A percentile compares a stretch with the other conserved stretches of the same genome.
These are phyloP conservation scores for Chaetomidium leptoderma DNA, from an alignment of 495 filamentous ascomycete genomes.

Conservation along the genomic window DNA sequence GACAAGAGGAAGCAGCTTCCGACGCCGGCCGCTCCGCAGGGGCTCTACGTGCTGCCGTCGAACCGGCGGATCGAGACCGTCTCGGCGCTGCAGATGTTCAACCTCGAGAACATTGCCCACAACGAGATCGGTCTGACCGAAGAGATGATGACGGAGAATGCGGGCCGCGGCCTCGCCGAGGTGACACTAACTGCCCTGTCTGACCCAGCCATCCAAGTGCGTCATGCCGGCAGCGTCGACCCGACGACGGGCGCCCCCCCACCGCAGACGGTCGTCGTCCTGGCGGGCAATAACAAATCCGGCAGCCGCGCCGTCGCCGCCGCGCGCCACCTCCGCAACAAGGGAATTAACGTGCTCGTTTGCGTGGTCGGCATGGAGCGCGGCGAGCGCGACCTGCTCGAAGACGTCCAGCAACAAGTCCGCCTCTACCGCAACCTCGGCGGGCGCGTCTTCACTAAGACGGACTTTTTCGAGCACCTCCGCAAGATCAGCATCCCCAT, in stretches of 20 bases:
- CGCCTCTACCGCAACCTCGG: slow-evolving; percentile 74
- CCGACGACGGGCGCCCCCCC: slow-evolving; percentile 24
- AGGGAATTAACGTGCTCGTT: slow-evolving; percentile 70
- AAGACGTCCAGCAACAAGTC: slow-evolving; percentile 67
- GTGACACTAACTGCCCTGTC: slow-evolving; percentile 62
- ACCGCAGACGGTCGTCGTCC: slow-evolving; percentile 65
- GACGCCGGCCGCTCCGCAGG: slow-evolving; percentile 24
- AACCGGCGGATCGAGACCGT: slow-evolving; percentile 74
- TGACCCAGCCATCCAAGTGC: slow-evolving; percentile 51
- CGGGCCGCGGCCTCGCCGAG: slow-evolving; percentile 80
- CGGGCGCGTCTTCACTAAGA: slow-evolving; percentile 59
- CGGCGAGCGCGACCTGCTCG: slow-evolving; percentile 59
- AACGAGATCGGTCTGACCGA: slow-evolving; percentile 79
- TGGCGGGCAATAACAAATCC: slow-evolving; percentile 83
- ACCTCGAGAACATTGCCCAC: slow-evolving; percentile 82
- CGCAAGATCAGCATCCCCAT: slow-evolving; percentile 37
- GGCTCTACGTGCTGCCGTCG: slow-evolving; percentile 53
- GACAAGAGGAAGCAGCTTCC: slow-evolving; percentile 34
- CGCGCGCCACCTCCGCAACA: slow-evolving; percentile 78
- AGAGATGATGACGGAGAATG: slow-evolving; percentile 87
- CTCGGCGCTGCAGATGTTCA: slow-evolving; percentile 79
- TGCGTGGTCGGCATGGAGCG: slow-evolving; percentile 78
- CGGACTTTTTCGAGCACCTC: slow-evolving; percentile 50
- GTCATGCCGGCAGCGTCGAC: slow-evolving; percentile 39
- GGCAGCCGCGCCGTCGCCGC: slow-evolving; percentile 81